phyloP scores from a whole-genome alignment of 2,329 filamentous ascomycete species.

The Phyllosticta capitalensis region DNA sequence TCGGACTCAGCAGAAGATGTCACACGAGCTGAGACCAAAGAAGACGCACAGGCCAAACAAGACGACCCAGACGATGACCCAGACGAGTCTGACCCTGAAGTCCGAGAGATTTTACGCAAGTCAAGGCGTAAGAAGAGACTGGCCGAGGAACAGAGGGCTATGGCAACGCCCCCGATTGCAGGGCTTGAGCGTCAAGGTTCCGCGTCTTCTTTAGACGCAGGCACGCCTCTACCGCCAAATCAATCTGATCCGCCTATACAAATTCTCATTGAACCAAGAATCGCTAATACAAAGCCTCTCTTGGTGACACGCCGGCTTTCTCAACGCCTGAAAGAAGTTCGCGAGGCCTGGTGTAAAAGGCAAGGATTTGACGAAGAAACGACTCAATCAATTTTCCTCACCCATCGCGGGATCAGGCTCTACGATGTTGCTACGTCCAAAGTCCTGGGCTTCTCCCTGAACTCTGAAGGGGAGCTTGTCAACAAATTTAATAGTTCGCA shows the following conservation, averaged over 20 bases:
- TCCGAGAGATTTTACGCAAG: conserved; percentile 20
- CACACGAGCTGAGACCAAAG: not conserved
- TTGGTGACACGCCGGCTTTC: conserved; percentile 58
- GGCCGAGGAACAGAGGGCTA: not conserved
- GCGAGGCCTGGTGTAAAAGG: conserved; percentile 57
- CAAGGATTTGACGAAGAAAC: conserved; percentile 46
- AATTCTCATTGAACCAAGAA: conserved; percentile 58
- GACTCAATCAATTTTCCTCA: conserved; percentile 57
- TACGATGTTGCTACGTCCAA: conserved; percentile 68
- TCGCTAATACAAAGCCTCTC: conserved; percentile 51
- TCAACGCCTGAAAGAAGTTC: conserved; percentile 58
- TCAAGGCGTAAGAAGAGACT: conserved; percentile 8
- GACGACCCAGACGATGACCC: conserved; percentile 19
- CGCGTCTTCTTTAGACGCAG: not conserved
- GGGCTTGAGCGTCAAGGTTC: not conserved
- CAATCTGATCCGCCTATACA: conserved; percentile 44
- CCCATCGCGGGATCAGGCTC: conserved; percentile 63
- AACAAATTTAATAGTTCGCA: conserved; percentile 31
- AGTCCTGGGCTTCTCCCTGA: conserved; percentile 49
- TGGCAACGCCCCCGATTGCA: not conserved
- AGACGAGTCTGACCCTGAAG: conserved; percentile 21
- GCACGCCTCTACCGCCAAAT: conserved; percentile 10
- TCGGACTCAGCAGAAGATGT: not conserved
- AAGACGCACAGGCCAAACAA: not conserved
- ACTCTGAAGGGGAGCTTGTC: conserved; percentile 28